phyloP scores from a whole-genome alignment of 2,329 filamentous ascomycete genomes.

The Cladosporium sp. region DNA sequence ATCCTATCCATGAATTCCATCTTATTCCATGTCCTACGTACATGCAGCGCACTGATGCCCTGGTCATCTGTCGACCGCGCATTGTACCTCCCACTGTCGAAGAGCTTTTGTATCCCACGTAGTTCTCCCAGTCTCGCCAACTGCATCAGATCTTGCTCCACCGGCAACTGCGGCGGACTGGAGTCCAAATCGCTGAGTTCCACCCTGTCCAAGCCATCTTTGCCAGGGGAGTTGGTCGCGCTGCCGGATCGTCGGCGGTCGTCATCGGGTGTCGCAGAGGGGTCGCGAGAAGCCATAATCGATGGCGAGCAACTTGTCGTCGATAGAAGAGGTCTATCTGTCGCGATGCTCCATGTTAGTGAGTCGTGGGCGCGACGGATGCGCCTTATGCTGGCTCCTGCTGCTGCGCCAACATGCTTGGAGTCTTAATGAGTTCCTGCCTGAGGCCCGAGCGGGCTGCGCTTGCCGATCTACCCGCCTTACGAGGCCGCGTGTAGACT shows the following conservation, averaged over 20 bases:
- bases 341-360: conserved; percentile 1
- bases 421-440: neutral
- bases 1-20: conserved; percentile 10
- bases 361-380: neutral
- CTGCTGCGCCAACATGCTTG: conserved; percentile 4
- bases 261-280: conserved; percentile 16
- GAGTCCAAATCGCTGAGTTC: conserved; percentile 32
- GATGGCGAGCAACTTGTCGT: neutral
- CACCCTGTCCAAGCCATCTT: conserved; percentile 33
- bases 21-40: conserved; percentile 39
- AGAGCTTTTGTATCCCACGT: conserved; percentile 79
- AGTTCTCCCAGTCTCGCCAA: conserved; percentile 85
- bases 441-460: neutral
- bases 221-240: conserved; percentile 16
- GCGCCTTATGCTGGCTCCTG: conserved; percentile 10
- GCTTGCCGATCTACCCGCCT: conserved; percentile 5
- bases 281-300: conserved; percentile 17
- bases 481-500: too few species aligned
- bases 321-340: neutral
- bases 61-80: conserved; percentile 83
- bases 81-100: conserved; percentile 74
- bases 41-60: conserved; percentile 92
- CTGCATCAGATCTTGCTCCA: conserved; percentile 90
- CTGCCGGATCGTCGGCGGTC: conserved; percentile 16
- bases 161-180: conserved; percentile 37